Evolutionary conservation across 2,329 filamentous ascomycete genomes (phyloP).

Genomic region (Coleophoma eucalyptorum): DNA sequence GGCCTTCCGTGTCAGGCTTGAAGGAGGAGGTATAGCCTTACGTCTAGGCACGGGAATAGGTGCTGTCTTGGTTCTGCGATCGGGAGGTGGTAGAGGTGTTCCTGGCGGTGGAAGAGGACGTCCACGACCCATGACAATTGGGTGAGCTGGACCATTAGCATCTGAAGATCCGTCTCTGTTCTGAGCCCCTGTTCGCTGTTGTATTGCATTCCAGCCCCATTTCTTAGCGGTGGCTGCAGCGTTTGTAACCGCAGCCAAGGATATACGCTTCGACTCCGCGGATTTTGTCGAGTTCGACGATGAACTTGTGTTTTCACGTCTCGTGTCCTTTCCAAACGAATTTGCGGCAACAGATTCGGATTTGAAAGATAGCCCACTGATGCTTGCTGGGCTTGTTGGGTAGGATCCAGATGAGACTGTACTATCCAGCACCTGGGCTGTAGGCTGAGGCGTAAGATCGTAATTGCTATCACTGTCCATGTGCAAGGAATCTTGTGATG

Average conservation of each 20-base stretch:
- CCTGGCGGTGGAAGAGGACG: constrained; percentile 80
- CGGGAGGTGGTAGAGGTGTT: constrained; percentile 69
- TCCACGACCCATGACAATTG: constrained; percentile 68
- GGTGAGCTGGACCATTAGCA: constrained; percentile 48
- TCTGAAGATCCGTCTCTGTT: constrained; percentile 15
- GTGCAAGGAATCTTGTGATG: constrained; percentile 40
- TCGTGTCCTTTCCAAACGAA: constrained; percentile 33
- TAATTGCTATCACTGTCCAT: constrained; percentile 32
- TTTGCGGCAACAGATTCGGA: constrained; percentile 36
- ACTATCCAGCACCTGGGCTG: constrained; percentile 8
- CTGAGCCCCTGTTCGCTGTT: constrained; percentile 39
- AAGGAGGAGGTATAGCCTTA: constrained; percentile 53
- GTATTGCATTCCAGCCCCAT: constrained; percentile 54
- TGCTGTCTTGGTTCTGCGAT: constrained; percentile 54
- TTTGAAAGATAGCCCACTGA: constrained; percentile 33
- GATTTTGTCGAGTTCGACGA: constrained; percentile 22
- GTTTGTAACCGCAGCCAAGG: constrained; percentile 50
- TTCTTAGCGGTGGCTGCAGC: constrained; percentile 52
- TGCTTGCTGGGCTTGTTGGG: constrained; percentile 28
- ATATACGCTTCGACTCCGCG: constrained; percentile 40
- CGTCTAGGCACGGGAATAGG: constrained; percentile 57
- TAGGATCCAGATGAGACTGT: constrained; percentile 11
- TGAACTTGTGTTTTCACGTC: constrained; percentile 30
- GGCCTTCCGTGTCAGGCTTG: constrained; percentile 23
- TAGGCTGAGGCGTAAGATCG: constrained; percentile 25